A percentile compares a stretch with the other conserved stretches of the same genome.
These are phyloP conservation scores for Debaryomyces subglobosus DNA, from an alignment of 1,139 yeast species.

Conservation along the genomic window DNA sequence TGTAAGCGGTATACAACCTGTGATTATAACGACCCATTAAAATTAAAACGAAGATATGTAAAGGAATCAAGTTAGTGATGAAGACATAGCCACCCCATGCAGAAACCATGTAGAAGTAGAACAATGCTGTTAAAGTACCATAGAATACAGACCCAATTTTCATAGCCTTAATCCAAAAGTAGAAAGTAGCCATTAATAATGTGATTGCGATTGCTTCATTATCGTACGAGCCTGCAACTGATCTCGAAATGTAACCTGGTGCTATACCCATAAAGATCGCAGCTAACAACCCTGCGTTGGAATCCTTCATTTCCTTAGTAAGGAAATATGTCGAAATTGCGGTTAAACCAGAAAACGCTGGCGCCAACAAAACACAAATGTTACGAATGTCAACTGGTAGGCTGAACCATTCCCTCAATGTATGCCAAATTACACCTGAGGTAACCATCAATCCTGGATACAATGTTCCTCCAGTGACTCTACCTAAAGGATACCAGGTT, in stretches of 20 bases:
- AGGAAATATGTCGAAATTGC: constrained; percentile 90
- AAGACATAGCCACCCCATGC: constrained; percentile 99
- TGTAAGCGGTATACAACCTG: constrained; percentile 84
- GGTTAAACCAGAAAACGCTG: constrained; percentile 93
- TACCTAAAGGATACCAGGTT: constrained; percentile 98
- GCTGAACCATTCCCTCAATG: constrained; percentile 62
- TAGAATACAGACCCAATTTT: constrained; percentile 87
- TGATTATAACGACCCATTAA: constrained; percentile 93
- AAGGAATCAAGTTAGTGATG: constrained; percentile 95
- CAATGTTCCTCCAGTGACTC: constrained; percentile 98
- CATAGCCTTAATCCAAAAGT: constrained; percentile 92
- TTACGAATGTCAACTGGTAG: constrained; percentile 94
- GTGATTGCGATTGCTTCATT: constrained; percentile 99
- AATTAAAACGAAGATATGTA: constrained; percentile 88
- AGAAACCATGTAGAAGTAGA: constrained; percentile 97
- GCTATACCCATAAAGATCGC: constrained; percentile 97
- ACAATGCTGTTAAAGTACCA: constrained; percentile 82
- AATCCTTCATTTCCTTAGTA: constrained; percentile 87
- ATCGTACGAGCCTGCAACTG: constrained; percentile 98
- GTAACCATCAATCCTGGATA: constrained; percentile 99
- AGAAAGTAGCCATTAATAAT: constrained; percentile 91
- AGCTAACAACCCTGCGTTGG: constrained; percentile 86
- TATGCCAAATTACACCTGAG: constrained; percentile 84
- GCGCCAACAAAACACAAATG: constrained; percentile 94
- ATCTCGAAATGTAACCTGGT: constrained; percentile 97